Percentiles rank a stretch among this genome's conserved stretches.
These are phyloP conservation scores for Leccinum disarticulatum DNA, from an alignment of 768 basidiomycete genomes.

Conservation along the genomic window DNA sequence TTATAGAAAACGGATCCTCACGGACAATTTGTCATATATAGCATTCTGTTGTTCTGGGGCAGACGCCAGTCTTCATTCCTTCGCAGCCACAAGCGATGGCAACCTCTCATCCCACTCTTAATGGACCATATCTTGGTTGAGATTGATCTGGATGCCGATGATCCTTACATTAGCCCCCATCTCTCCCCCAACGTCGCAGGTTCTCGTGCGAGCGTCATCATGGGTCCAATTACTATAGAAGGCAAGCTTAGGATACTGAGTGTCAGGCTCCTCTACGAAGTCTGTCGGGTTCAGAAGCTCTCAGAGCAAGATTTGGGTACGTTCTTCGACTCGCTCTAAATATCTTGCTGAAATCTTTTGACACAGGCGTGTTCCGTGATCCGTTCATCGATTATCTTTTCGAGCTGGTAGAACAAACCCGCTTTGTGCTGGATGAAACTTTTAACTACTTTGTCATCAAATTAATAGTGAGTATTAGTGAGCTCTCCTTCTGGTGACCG, in stretches of 20 bases:
- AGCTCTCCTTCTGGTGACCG: neutral
- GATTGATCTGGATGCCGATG: constrained; percentile 73
- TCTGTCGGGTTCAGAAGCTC: constrained; percentile 88
- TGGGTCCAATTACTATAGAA: constrained; percentile 69
- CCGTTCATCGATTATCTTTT: constrained; percentile 86
- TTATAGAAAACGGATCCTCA: constrained; percentile 83
- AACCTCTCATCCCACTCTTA: constrained; percentile 72
- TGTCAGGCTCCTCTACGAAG: constrained; percentile 82
- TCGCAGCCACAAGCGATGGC: constrained; percentile 81
- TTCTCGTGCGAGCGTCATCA: constrained; percentile 41
- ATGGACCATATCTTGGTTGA: constrained; percentile 86
- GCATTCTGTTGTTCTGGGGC: constrained; percentile 75
- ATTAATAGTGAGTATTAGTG: constrained; percentile 63
- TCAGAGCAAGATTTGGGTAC: constrained; percentile 75
- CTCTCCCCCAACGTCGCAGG: constrained; percentile 29
- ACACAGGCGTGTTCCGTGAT: constrained; percentile 74
- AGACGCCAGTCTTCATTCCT: constrained; percentile 67
- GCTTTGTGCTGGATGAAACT: constrained; percentile 83
- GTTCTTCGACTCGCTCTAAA: constrained; percentile 29
- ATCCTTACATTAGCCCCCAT: constrained; percentile 46
- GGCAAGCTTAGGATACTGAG: constrained; percentile 73
- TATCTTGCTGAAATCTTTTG: constrained; percentile 4
- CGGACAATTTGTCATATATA: constrained; percentile 74
- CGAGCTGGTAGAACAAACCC: constrained; percentile 90
- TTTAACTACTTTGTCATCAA: constrained; percentile 97